Evolutionary conservation across 768 basidiomycete species (phyloP), one percentile per base, ranked within the genome.

Genomic region (Boletus coccyginus): DNA sequence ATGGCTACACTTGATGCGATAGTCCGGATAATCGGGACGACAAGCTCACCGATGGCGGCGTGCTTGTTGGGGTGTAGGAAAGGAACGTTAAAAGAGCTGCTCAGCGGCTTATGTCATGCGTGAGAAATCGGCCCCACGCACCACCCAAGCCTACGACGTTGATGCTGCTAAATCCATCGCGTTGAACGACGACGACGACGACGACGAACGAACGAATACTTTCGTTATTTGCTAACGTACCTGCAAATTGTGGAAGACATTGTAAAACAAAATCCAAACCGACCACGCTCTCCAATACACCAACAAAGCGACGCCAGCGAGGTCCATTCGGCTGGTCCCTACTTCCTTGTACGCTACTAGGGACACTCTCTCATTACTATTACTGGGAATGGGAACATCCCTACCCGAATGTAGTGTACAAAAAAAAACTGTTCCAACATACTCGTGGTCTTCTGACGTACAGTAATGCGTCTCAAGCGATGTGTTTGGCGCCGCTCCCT

Each of bases 231-330:
- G 71, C 76, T 78, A 77, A 82, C 85, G 81, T 81, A 82, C 76
- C 77, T 80, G 80, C 86, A 88, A 87, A 88, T 82, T 76, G 74
- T 81, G 71, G 76, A 86, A 79, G 84, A 86, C 85, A 84, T 75
- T 76, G 78, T 83, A 86, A 86, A 85, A 87, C 86, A 88, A 84
- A 77, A 77, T 73, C 70, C 70, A 71, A 71, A 71, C 72, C 70
- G 65, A 72, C 70, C 70, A 71, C 72, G 70, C 70, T 73, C 70
- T 73, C 70, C 70, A 71, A 71, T 73, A 71, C 70, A 71, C 70
- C 71, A 73, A 71, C 70, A 71, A 71, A 71, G 72, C 57, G 55
- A 60, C 46, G 46, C 3, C 41, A 24, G 39, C 39, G 46, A 48
- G 29, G 36, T 38, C 21, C 17, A 45, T 41, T n/a, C 21, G 21